Percentiles rank a stretch among this genome's conserved stretches.
Evolutionary conservation across 2,329 filamentous ascomycete species (phyloP).

Genomic region (Fusarium concolor): DNA sequence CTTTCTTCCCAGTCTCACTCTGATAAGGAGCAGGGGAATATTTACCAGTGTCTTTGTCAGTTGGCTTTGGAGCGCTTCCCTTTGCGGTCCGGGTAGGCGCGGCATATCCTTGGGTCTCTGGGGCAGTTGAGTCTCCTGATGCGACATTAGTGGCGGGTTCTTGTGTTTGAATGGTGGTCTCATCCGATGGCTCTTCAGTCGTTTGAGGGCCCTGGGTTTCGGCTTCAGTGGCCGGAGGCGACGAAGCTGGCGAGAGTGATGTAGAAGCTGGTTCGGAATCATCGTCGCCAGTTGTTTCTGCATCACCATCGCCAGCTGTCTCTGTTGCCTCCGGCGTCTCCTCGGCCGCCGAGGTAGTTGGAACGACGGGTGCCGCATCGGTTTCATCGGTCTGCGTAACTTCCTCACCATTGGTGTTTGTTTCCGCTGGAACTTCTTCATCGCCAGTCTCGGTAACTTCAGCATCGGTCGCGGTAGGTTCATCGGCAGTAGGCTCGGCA

Average conservation of each 20-base stretch:
- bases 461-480: background rate
- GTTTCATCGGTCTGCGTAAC: background rate
- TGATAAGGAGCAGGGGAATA: background rate
- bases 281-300: background rate
- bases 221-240: slow-evolving; percentile 1
- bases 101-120: background rate
- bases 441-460: background rate
- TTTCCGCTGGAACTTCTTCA: background rate
- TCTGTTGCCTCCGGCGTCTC: slow-evolving; percentile 4
- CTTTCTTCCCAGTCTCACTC: background rate
- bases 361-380: background rate
- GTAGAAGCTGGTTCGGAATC: background rate
- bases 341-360: slow-evolving; percentile 11
- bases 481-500: background rate
- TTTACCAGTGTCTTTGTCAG: background rate
- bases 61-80: background rate
- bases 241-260: background rate
- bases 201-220: background rate
- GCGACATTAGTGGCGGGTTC: background rate
- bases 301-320: too few species aligned
- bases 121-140: background rate
- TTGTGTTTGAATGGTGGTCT: background rate
- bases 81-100: background rate
- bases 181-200: slow-evolving; percentile 3
- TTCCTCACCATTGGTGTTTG: slow-evolving; percentile 19